Evolutionary conservation across 208 protist genomes (phyloP), one percentile per base, ranked within the genome.

Genomic region (Balamuthia mandrillaris): DNA sequence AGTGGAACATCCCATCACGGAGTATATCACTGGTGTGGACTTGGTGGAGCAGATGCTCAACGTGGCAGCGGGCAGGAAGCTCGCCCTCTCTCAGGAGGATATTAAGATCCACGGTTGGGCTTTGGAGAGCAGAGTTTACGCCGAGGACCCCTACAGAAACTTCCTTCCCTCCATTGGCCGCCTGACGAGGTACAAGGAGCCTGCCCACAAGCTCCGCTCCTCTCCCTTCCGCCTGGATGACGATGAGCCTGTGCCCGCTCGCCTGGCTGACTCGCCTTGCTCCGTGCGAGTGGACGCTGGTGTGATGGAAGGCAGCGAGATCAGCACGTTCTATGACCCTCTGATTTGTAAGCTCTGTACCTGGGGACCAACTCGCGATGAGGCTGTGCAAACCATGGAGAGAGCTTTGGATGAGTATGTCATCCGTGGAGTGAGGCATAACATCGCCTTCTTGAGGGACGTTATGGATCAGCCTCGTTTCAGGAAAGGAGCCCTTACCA

Each of bases 271-370:
- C 31, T 14, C 21, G 27, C 14, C 6, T 24, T 45, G 27, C 6
- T n/a, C 4, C 42, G 87, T 92, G 10, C 78, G 92, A 37, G 65
- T 92, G 21, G 95, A 96, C 82, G 79, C 88, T 12, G 95, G 95
- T 49, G 91, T 96, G 54, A 10, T 88, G 16, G 91, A 95, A 75
- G 91, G 94, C 21, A 49, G 78, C 63, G 93, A 95, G 58, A 96
- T 96, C 52, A 89, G 81, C 37, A 86, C 96, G 5, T 95, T 89
- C 88, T 97, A 97, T 86, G 95, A 97, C 85, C 95, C 95, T 44
- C 93, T 97, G 91, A 96, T 97, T 58, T 92, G 66, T 58, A 97
- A 97, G 90, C 86, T 96, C 6, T 77, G 93, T 74, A 91, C 90
- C 24, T 88, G 39, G 35, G 75, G 29, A 1, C 44, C 29, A 16